Base-by-base conservation (phyloP, 2,329 filamentous ascomycete genomes). In the Xylaria sp. region DNA sequence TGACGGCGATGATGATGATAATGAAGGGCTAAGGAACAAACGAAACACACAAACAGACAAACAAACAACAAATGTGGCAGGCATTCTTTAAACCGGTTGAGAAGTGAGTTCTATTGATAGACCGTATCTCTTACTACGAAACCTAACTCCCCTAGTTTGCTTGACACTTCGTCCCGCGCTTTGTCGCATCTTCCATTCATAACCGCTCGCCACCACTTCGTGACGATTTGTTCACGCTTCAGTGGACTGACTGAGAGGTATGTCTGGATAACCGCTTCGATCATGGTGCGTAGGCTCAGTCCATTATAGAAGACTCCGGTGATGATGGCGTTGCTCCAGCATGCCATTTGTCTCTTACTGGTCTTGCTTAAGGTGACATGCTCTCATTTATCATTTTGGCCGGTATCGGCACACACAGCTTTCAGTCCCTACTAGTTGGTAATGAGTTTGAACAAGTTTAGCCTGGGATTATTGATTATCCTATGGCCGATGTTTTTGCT, bases 401-500 rank as follows among this genome's bases (percentile, higher is more conserved):
- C 41, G 4, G 7, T 23, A 51, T 48, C 18, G n/a, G 28, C 32
- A 15, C 15, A 54, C 32, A 51, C 32, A 28, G 54, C 56, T 56
- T 41, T 41, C n/a, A 54, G 18, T 63, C 13, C 20, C 50, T 15
- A 39, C 18, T 23, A 54, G 48, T 56, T 57, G 23, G 48, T 65
- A 60, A 60, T 48, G 10, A 37, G 37, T 55, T 51, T 41, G 12
- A 48, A 63, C 34, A 44, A 56, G 5, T 41, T 13, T 20, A 25
- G 32, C 51, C 46, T 48, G 13, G 12, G 56, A 25, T n/a, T 37
- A 25, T 28, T 39, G 18, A 23, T 37, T 56, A 20, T 25, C 41
- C 76, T 70, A 74, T 28, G 84, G 83, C 72, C 80, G 80, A 69
- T 89, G 82, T 79, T 89, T 89, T 80, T 84, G 85, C 82, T 92